Evolutionary conservation across 306 rosid species (phyloP), one percentile per base, ranked within the genome.

Genomic region (Macrotyloma uniflorum): DNA sequence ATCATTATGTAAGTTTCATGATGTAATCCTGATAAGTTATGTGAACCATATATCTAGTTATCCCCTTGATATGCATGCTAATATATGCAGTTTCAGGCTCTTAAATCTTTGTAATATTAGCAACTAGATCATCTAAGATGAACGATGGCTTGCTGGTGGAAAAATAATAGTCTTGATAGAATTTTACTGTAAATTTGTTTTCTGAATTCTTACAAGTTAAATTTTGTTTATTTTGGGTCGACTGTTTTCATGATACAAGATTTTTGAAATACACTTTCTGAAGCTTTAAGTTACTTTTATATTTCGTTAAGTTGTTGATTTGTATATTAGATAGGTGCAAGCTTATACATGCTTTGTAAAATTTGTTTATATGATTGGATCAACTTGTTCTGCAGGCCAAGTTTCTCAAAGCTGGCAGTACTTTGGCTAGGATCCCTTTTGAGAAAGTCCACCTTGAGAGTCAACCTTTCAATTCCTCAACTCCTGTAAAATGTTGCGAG

Each of bases 381-480:
- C 20, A 69, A 70, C 54, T 46, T 13, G 63, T 81, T 86, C 26
- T 85, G 74, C 90, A 94, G 98, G 97, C 94, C 79, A 92, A 80
- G 79, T 88, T 89, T 88, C 93, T 86, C 43, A 92, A 93, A 82
- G 92, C 91, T 14, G 93, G 87, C 79, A 91, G 97, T 61, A 87
- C 94, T 72, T 70, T 92, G 64, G 80, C 70, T n/a, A 84, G 88
- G 70, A 94, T 90, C 43, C 92, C 97, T 70, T 64, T 67, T 69
- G 97, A 92, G 87, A 87, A 86, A 58, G 81, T 76, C 79, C 83
- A 75, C 82, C 59, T 49, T 51, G 89, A 77, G 19, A 57, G 49
- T 45, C 90, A 85, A 61, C 58, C 82, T 36, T 85, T 82, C 72
- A 85, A 72, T 36, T 85, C 90, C 6, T 64, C 74, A 26, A 90